Conservation (phyloP, 306 rosid species). For the Rubus parviflorus region DNA sequence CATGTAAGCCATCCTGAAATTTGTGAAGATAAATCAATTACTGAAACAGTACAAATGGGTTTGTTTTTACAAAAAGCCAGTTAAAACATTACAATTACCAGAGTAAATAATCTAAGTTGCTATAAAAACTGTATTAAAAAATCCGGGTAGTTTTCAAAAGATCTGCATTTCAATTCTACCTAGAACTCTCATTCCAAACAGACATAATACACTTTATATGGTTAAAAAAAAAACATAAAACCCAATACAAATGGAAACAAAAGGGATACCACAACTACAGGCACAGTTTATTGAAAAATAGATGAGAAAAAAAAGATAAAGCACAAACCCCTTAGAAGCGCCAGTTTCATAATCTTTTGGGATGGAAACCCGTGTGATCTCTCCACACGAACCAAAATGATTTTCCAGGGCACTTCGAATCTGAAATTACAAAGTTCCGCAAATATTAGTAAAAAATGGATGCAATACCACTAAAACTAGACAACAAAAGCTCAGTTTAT, state of each 20-base stretch:
- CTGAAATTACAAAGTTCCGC: slow-evolving; percentile 31
- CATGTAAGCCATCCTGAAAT: slow-evolving; percentile 68
- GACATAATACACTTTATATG: too few relatives aligned
- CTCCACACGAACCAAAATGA: slow-evolving; percentile 67
- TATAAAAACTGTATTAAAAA: too few relatives aligned
- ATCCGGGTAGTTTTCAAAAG: too few relatives aligned
- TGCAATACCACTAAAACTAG: neutral
- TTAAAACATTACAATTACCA: too few relatives aligned
- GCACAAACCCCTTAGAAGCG: slow-evolving; percentile 56
- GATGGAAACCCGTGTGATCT: slow-evolving; percentile 61
- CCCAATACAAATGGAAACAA: neutral
- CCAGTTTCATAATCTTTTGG: slow-evolving; percentile 74
- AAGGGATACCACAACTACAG: neutral
- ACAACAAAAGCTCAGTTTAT: neutral
- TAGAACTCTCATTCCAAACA: too few relatives aligned
- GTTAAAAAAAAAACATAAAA: neutral
- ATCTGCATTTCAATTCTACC: too few relatives aligned
- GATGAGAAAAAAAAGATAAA: neutral
- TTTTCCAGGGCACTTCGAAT: slow-evolving; percentile 46
- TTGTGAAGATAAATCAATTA: neutral
- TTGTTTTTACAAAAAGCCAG: too few relatives aligned
- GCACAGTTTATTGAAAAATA: neutral
- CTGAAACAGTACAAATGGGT: too few relatives aligned
- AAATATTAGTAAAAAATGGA: neutral
- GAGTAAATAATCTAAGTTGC: too few relatives aligned